Evolutionary conservation across 1,139 yeast genomes (phyloP).

Genomic region (Candida albicans): DNA sequence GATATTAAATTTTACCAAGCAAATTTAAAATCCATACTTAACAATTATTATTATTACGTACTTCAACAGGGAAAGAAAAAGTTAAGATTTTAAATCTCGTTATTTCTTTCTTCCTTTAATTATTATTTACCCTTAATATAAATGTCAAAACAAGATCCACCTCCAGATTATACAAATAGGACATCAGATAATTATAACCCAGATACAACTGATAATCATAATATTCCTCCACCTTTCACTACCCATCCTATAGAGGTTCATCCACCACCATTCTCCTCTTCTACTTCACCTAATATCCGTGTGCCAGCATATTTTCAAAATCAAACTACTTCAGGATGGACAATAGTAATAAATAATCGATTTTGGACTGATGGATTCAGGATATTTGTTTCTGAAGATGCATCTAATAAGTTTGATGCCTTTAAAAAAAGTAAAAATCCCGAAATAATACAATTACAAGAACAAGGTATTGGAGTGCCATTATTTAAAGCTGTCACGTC

Average conservation of each 20-base stretch:
- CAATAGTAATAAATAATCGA: constrained; percentile 10
- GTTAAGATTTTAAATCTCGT: too few relatives aligned
- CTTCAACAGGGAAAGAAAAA: too few relatives aligned
- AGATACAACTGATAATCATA: too few relatives aligned
- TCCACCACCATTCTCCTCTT: constrained; percentile 1
- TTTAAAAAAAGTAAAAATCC: constrained; percentile 10
- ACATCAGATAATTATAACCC: too few relatives aligned
- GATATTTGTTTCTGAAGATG: constrained; percentile 13
- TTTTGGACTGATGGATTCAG: constrained; percentile 13
- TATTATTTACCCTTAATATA: too few relatives aligned
- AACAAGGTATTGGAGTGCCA: constrained; percentile 14
- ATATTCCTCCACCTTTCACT: too few relatives aligned
- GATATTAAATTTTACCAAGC: too few relatives aligned
- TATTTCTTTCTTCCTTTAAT: too few relatives aligned
- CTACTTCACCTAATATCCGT: background rate
- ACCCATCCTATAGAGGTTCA: background rate
- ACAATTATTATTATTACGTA: too few relatives aligned
- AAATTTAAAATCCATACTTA: too few relatives aligned
- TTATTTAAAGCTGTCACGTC: constrained; percentile 12
- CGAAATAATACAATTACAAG: constrained; percentile 9
- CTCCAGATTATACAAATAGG: too few relatives aligned
- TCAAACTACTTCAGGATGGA: constrained; percentile 10
- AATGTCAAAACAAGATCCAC: too few relatives aligned
- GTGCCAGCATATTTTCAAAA: constrained; percentile 11
- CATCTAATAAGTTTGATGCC: constrained; percentile 11